phyloP scores from a whole-genome alignment of 2,329 filamentous ascomycete species.

The Trichophaea hybrida region DNA sequence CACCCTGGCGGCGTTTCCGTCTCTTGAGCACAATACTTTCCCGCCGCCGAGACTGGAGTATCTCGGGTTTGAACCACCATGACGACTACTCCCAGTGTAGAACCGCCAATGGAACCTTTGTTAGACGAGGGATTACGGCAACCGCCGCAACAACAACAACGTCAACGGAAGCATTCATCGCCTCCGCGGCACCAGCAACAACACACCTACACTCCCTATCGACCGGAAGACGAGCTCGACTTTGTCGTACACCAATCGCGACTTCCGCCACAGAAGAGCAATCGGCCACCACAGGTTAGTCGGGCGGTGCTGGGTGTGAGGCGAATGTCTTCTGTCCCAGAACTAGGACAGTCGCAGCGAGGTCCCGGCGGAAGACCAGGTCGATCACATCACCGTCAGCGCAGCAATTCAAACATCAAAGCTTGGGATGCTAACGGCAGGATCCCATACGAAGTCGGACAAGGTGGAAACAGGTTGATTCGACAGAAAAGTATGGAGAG shows the following conservation, averaged over 20 bases:
- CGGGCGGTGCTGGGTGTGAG: background rate
- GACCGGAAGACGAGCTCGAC: background rate
- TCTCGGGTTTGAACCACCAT: conserved; percentile 3
- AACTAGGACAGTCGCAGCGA: background rate
- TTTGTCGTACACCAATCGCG: background rate
- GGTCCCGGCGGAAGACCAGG: background rate
- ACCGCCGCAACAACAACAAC: conserved; percentile 7
- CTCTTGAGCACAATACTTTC: background rate
- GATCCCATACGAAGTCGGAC: background rate
- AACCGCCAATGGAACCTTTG: conserved; percentile 8
- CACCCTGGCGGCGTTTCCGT: background rate
- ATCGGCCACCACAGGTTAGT: background rate
- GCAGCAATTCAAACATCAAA: background rate
- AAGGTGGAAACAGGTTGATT: conserved; percentile 14
- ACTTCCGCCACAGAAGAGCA: background rate
- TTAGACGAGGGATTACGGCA: conserved; percentile 17
- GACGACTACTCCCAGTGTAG: background rate
- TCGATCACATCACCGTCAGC: background rate
- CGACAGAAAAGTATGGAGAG: conserved; percentile 22
- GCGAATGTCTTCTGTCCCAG: conserved; percentile 3
- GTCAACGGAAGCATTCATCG: conserved; percentile 13
- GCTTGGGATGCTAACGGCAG: background rate
- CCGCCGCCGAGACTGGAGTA: conserved; percentile 2
- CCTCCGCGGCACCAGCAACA: background rate
- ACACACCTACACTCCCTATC: background rate